phyloP scores from a whole-genome alignment of 2,329 filamentous ascomycete genomes.

The Cordyceps farinosa region DNA sequence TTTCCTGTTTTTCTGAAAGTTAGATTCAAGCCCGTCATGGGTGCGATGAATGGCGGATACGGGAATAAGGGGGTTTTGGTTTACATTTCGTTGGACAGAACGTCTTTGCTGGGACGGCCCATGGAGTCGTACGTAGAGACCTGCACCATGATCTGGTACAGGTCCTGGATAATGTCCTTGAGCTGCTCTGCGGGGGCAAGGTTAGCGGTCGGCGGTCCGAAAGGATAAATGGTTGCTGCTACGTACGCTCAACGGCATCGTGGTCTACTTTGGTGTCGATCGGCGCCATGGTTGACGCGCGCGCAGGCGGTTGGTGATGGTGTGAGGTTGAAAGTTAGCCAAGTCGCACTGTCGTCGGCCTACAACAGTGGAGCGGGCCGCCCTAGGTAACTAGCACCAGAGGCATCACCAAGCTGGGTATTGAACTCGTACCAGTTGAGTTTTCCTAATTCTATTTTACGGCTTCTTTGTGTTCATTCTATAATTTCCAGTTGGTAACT shows the following conservation, averaged over 20 bases:
- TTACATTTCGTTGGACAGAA: constrained; percentile 53
- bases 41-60: no score
- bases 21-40: neutral
- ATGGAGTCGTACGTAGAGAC: constrained; percentile 57
- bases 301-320: neutral
- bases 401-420: neutral
- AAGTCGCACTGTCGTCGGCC: neutral
- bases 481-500: neutral
- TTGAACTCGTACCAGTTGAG: neutral
- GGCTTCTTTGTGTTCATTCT: no score
- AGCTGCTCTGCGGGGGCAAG: constrained; percentile 45
- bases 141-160: constrained; percentile 63
- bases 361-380: constrained; percentile 3
- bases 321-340: neutral
- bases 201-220: constrained; percentile 17
- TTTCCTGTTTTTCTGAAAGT: constrained; percentile 29
- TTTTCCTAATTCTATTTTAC: neutral
- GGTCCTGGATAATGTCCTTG: constrained; percentile 60
- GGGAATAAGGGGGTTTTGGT: neutral
- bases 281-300: constrained; percentile 36
- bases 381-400: neutral
- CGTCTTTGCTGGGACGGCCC: constrained; percentile 49
- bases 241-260: constrained; percentile 38
- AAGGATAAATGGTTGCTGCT: neutral
- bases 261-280: constrained; percentile 36